These are phyloP conservation scores for Calonectria ilicicola DNA, from an alignment of 2,329 filamentous ascomycete genomes.

Conservation along the genomic window DNA sequence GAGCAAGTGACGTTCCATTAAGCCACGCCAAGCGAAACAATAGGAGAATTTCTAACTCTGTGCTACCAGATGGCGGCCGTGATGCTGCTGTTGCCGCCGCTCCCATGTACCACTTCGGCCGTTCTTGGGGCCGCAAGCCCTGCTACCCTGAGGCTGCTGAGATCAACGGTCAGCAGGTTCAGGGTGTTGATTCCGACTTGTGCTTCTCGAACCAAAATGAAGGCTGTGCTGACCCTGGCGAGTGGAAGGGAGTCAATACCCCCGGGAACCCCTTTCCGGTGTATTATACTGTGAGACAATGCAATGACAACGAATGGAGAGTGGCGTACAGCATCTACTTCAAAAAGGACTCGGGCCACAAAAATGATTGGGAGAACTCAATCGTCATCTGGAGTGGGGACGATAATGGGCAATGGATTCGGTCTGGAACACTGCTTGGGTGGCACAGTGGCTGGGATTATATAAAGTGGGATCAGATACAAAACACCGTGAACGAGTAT, in stretches of 20 bases:
- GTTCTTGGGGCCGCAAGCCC: slow-evolving; percentile 13
- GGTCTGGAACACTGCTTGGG: slow-evolving; percentile 20
- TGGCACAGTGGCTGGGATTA: slow-evolving; percentile 6
- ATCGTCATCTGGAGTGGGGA: slow-evolving; percentile 34
- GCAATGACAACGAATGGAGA: slow-evolving; percentile 31
- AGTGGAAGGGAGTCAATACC: slow-evolving; percentile 16
- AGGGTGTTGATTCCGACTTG: slow-evolving; percentile 11
- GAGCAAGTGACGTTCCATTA: neutral
- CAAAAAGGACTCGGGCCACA: slow-evolving; percentile 41
- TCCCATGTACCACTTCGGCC: slow-evolving; percentile 18
- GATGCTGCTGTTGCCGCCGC: slow-evolving; percentile 18
- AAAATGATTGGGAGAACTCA: slow-evolving; percentile 39
- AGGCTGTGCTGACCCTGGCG: slow-evolving; percentile 14
- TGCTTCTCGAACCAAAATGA: slow-evolving; percentile 13
- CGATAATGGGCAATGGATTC: slow-evolving; percentile 28
- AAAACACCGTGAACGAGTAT: slow-evolving; percentile 37
- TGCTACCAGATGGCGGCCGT: neutral
- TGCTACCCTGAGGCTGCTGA: slow-evolving; percentile 20
- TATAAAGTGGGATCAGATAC: slow-evolving; percentile 33
- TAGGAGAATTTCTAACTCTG: neutral
- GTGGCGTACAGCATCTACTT: slow-evolving; percentile 41
- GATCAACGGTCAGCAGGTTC: neutral
- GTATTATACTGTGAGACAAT: slow-evolving; percentile 29
- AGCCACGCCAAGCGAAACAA: neutral
- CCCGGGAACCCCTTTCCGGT: slow-evolving; percentile 25